These are phyloP conservation scores for Hamamelis virginiana DNA, from an alignment of 164 flowering plant species.

Conservation along the genomic window DNA sequence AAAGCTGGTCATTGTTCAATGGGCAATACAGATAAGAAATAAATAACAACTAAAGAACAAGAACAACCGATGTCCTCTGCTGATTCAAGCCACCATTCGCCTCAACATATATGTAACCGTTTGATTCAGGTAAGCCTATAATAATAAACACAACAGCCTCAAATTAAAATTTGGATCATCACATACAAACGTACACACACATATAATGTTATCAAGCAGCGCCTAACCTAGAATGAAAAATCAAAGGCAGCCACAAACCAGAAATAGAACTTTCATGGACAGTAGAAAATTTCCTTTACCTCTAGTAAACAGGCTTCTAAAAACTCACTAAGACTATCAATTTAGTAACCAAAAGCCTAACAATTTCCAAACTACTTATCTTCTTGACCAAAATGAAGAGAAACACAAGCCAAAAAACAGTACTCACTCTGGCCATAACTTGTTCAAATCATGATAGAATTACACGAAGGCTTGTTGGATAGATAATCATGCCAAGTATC, in stretches of 20 bases:
- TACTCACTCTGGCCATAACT: too few species aligned
- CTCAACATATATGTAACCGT: constrained; percentile 88
- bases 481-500: background rate
- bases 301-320: background rate
- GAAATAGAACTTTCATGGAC: too few species aligned
- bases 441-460: background rate
- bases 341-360: too few species aligned
- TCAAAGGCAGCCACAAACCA: too few species aligned
- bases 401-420: background rate
- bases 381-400: background rate
- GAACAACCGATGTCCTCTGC: constrained; percentile 89
- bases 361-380: too few species aligned
- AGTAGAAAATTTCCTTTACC: background rate
- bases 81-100: constrained; percentile 99
- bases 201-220: background rate
- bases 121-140: constrained; percentile 85
- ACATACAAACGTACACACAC: background rate
- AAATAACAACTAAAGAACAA: constrained; percentile 5
- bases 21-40: background rate
- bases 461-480: background rate
- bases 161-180: background rate
- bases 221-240: background rate
- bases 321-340: background rate
- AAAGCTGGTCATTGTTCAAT: constrained; percentile 3
- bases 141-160: constrained; percentile 10